Base-by-base conservation (phyloP, 2,329 filamentous ascomycete species). In the Xylariaceae sp. region DNA sequence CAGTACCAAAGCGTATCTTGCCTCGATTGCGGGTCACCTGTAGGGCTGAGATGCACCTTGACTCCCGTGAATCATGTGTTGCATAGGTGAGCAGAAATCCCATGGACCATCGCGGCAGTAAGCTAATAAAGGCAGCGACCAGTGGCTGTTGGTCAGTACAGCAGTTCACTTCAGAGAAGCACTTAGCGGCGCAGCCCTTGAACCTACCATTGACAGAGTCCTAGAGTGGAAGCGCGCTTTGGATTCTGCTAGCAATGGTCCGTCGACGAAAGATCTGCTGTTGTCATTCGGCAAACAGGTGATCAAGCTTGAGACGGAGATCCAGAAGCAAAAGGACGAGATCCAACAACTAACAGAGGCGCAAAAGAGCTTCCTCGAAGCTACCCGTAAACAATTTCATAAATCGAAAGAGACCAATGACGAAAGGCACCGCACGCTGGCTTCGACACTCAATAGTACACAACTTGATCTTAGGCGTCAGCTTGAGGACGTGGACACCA, bases 1-100 rank as follows among this genome's bases (percentile, higher is more conserved):
- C 53, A 62, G 33, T 57, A 73, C 12, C 69, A 69, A 45, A 65
- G 70, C 47, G 56, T 73, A 27, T 56, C 57, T 1, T 74, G 72
- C 48, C 39, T 45, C 3, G 42, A 50, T 6, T 75, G 70, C 48
- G 39, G 48, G 17, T 49, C 61, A 14, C 49, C 62, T 1, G 38
- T 75, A 10, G 71, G 71, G 7, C 58, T 69, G 10, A 63, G 60
- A 45, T 73, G 68, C 55, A 12, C 70, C 9, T 55, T 57, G 1
- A 66, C 63, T 11, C 63, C 68, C 0, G 41, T 59, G 1, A 71
- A 71, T 42, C 70, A 74, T 54, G 65, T 68, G 18, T 50, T 74
- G 19, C 48, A 65, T 15, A 53, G 65, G 73, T 74, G 54, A 56
- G 66, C 54, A n/a, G 9, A 41, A 27, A 35, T 40, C 14, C 22